Percentiles rank a stretch among this genome's conserved stretches.
phyloP scores from a whole-genome alignment of 176 grass and related monocot genomes.

The Dendrocalamus sinicus region DNA sequence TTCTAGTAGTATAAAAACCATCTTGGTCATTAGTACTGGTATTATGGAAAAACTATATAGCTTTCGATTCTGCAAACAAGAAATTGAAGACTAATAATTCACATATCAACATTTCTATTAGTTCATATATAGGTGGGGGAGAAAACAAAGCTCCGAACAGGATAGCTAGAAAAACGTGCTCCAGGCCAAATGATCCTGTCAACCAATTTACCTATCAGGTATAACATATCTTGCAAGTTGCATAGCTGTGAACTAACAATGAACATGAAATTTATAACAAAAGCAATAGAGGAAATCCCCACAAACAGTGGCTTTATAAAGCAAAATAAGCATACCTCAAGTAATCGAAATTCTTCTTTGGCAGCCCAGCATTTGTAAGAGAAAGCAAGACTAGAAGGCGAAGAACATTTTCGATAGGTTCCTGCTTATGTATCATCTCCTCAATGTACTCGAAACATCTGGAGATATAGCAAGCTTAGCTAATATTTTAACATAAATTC shows the following conservation, averaged over 20 bases:
- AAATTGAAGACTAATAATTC: too few species aligned
- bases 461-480: constrained; percentile 27
- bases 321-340: constrained; percentile 65
- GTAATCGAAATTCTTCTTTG: constrained; percentile 90
- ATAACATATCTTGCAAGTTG: neutral
- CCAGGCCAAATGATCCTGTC: neutral
- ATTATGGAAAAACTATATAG: too few species aligned
- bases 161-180: too few species aligned
- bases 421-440: constrained; percentile 98
- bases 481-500: constrained; percentile 28
- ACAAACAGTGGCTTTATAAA: constrained; percentile 6
- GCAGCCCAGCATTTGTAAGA: constrained; percentile 88
- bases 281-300: constrained; percentile 2
- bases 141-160: too few species aligned
- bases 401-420: constrained; percentile 80
- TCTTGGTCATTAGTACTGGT: too few species aligned
- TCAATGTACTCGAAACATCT: constrained; percentile 94
- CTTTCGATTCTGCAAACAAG: too few species aligned
- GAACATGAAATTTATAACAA: neutral
- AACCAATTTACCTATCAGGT: constrained; percentile 1
- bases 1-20: neutral
- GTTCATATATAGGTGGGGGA: too few species aligned
- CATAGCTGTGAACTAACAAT: neutral
- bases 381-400: constrained; percentile 92
- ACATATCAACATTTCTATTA: too few species aligned